Evolutionary conservation across 495 filamentous ascomycete species (phyloP), one percentile per base, ranked within the genome.

Genomic region (Xylaria grammica): DNA sequence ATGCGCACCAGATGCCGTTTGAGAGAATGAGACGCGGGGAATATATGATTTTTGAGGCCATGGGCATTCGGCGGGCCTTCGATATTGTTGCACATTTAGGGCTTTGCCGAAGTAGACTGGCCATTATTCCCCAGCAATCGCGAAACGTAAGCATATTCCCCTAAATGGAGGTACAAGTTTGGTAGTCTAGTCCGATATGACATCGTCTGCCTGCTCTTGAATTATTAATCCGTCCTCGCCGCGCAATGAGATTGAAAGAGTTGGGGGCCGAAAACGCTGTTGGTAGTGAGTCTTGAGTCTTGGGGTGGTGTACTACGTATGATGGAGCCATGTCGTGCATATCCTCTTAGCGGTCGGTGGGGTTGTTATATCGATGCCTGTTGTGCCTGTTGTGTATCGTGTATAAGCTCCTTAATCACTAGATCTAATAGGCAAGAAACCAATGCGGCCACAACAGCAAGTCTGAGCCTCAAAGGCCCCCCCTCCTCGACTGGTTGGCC

Each of bases 391-490:
- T n/a, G n/a, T n/a, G n/a, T n/a, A n/a, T n/a, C n/a, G n/a, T n/a
- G n/a, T n/a, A n/a, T n/a, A n/a, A n/a, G n/a, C n/a, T n/a, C n/a
- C n/a, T n/a, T n/a, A n/a, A n/a, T n/a, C n/a, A n/a, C n/a, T n/a
- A n/a, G n/a, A n/a, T n/a, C n/a, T n/a, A 29, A 55, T 32, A 36
- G 40, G 13, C 38, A 49, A 9, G 27, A 6, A 36, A 30, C 24
- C 56, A 54, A 19, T 45, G 8, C 4, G 27, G 24, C 20, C 45
- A 50, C 30, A 34, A 26, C 29, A 51, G 44, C 40, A 60, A 26
- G 58, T 60, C 58, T 50, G 50, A 60, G 58, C 58, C 58, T 60
- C 58, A 50, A 19, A 7, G n/a, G n/a, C n/a, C n/a, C n/a, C 20
- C 22, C 22, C 44, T 50, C 29, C 29, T 50, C 45, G 22, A 51